Conservation (phyloP, 129 eudicot species). For the Centaurea solstitialis region DNA sequence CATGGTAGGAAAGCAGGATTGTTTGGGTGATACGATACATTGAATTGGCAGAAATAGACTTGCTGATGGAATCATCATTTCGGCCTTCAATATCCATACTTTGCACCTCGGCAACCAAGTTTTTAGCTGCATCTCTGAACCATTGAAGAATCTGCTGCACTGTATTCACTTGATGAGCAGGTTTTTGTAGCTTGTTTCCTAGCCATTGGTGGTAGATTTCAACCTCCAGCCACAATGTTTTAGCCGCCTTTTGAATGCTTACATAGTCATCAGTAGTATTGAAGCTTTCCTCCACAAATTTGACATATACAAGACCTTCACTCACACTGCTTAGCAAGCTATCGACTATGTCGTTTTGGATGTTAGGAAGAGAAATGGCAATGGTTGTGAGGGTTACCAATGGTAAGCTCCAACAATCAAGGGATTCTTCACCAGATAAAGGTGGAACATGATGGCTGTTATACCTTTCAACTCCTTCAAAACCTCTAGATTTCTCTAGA, state of each 20-base stretch:
- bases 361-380: slow-evolving; percentile 12
- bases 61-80: neutral
- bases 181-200: neutral
- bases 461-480: slow-evolving; percentile 14
- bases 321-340: neutral
- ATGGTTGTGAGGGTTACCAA: slow-evolving; percentile 4
- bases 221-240: slow-evolving; percentile 9
- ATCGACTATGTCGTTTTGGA: neutral
- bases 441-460: slow-evolving; percentile 1
- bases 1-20: neutral
- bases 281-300: neutral
- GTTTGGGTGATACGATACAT: slow-evolving; percentile 34
- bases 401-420: slow-evolving; percentile 10
- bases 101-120: neutral
- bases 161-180: neutral
- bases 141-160: neutral
- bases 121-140: neutral
- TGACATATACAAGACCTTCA: neutral
- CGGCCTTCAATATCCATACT: neutral
- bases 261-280: neutral
- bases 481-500: neutral
- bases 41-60: slow-evolving; percentile 29
- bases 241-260: neutral
- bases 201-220: slow-evolving; percentile 4
- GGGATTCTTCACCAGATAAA: neutral